Conservation (phyloP, 83 land plant species). For the Diphasiastrum complanatum region DNA sequence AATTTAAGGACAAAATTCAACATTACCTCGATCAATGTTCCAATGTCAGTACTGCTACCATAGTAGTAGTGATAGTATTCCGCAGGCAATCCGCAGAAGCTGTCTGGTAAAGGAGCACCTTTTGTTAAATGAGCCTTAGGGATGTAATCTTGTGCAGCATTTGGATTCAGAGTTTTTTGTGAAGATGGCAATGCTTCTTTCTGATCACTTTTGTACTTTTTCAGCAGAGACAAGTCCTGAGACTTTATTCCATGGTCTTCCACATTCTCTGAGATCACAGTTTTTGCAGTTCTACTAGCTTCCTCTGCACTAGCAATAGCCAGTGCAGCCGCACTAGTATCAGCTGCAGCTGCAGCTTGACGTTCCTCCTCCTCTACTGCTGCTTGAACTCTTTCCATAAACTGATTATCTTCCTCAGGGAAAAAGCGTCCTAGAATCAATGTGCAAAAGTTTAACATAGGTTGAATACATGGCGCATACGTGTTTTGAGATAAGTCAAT, state of each 20-base stretch:
- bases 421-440: slow-evolving; percentile 73
- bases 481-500: no score
- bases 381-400: slow-evolving; percentile 81
- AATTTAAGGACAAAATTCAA: no score
- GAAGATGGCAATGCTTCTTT: no score
- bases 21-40: slow-evolving; percentile 92
- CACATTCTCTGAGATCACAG: no score
- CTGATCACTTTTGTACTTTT: slow-evolving; percentile 10
- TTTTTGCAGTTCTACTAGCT: slow-evolving; percentile 41
- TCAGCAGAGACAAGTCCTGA: slow-evolving; percentile 11
- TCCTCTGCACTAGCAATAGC: slow-evolving; percentile 90
- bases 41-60: slow-evolving; percentile 82
- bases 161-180: background rate
- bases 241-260: no score
- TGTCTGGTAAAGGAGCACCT: slow-evolving; percentile 21
- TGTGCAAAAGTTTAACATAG: no score
- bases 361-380: slow-evolving; percentile 98
- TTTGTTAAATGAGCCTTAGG: slow-evolving; percentile 21
- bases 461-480: no score
- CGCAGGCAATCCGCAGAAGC: slow-evolving; percentile 45
- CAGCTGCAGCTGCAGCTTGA: slow-evolving; percentile 83
- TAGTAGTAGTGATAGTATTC: slow-evolving; percentile 86
- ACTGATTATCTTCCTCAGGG: slow-evolving; percentile 95
- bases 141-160: background rate
- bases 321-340: slow-evolving; percentile 72